Base-by-base conservation (phyloP, 257 asterid species). In the Nicotiana noctiflora region DNA sequence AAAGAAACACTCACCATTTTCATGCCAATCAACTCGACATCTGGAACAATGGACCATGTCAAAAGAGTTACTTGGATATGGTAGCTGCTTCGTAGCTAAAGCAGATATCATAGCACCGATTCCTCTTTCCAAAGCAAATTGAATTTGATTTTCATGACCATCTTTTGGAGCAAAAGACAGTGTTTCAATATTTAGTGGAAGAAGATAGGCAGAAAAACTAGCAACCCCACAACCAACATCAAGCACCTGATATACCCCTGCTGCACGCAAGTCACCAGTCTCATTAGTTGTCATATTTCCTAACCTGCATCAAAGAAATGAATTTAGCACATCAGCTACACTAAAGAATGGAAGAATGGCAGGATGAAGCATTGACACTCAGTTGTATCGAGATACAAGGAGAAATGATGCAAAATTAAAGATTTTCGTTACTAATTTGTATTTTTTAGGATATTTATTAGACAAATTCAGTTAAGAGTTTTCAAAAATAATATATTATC, bases 191-290 rank as follows among this genome's bases (percentile, higher is more conserved):
- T 89, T 79, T 76, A 91, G 84, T 52, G 97, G 92, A 70, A 92
- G 93, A 86, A 96, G 98, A 88, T 90, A 96, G 34, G 98, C 99
- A 0, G 99, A 96, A 90, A 96, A 94, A 89, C 99, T 96, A 86
- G 99, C 98, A 79, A 96, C 98, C 37, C 97, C 97, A 83, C 99
- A 96, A 76, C 99, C 99, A 77, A 96, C 91, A 80, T 96, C 99
- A 77, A 96, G 87, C 78, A 92, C 96, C 88, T 96, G 98, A 88
- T 78, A 91, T 77, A 93, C 90, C 76, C 97, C 97, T 31, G 91
- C 97, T 23, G 93, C 88, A 68, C 59, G 89, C 78, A 96, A 91
- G 87, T 96, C 95, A 18, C 97, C 98, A 1, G 83, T 86, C 82
- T 88, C 88, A 60, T 88, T 82, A 44, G 99, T 93, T 31, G 90